phyloP scores from a whole-genome alignment of 495 filamentous ascomycete species.

The Jackrogersella multiformis region DNA sequence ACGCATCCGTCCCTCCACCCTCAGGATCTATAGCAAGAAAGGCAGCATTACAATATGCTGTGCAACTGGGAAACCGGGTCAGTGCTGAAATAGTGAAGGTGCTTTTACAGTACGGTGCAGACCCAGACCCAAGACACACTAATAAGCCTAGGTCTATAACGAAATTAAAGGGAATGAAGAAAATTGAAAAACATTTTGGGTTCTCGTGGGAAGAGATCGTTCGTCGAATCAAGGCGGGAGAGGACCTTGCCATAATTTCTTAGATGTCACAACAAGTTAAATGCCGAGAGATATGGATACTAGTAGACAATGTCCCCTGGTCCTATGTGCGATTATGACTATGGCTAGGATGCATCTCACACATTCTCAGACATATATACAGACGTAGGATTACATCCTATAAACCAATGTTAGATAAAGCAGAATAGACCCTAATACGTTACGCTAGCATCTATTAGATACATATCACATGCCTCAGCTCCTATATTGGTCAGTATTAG shows the following conservation, averaged over 20 bases:
- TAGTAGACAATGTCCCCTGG: too few relatives aligned
- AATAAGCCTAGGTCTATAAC: too few relatives aligned
- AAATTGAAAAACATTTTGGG: slow-evolving; percentile 6
- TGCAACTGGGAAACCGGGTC: background rate
- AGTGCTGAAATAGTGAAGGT: slow-evolving; percentile 2
- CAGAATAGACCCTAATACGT: too few relatives aligned
- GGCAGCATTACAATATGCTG: background rate
- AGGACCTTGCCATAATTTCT: slow-evolving; percentile 19
- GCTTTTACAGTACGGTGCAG: slow-evolving; percentile 15
- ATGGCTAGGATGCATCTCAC: too few relatives aligned
- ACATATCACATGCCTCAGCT: background rate
- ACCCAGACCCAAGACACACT: background rate
- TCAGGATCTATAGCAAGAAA: background rate
- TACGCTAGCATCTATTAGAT: background rate
- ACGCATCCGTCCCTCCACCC: background rate
- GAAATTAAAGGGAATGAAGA: background rate
- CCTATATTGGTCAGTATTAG: background rate
- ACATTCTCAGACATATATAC: too few relatives aligned
- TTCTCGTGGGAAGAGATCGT: slow-evolving; percentile 19
- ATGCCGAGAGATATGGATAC: too few relatives aligned
- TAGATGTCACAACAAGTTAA: background rate
- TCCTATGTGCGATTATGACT: too few relatives aligned
- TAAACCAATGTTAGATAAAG: too few relatives aligned
- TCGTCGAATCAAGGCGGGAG: slow-evolving; percentile 4
- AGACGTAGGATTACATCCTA: too few relatives aligned